Evolutionary conservation across 2,329 filamentous ascomycete genomes (phyloP), one percentile per base, ranked within the genome.

Genomic region (Graphilbum ipis-grandicollis): DNA sequence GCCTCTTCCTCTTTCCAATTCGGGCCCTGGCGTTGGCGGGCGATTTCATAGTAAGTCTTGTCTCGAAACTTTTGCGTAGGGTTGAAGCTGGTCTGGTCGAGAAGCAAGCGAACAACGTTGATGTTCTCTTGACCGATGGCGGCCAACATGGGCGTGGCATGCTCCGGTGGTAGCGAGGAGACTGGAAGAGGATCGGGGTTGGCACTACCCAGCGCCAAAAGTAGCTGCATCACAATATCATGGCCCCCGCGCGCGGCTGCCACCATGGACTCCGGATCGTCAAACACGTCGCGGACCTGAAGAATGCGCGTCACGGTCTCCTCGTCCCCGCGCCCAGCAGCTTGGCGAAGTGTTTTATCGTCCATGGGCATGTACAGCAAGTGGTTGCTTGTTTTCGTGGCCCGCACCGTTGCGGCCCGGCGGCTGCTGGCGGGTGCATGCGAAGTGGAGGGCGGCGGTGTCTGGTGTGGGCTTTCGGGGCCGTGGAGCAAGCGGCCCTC

Each of bases 191-290:
- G 84, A 47, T 90, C 82, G 0, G 70, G 65, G 37, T 72, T 70
- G 12, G 69, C 68, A 34, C 67, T 63, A 3, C 78, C 79, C 44
- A 84, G 60, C 9, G 77, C 78, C 31, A 84, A 56, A 35, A 85
- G 56, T 21, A 93, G 68, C 50, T 86, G 82, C 42, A 93, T 73
- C 19, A 93, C 80, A 39, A 88, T 73, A 47, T 86, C 77, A 50
- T 98, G 88, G 2, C 90, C 90, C 39, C 86, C 90, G 55, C 84
- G 79, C 22, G 90, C 86, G 18, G 90, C 90, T 38, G 83, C 84
- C 38, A 93, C 84, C 56, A 94, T 75, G 33, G 85, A 83, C 45
- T 86, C 80, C 1, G 86, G 75, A 51, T 96, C 88, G 43, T 76
- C 68, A 40, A 65, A 70, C 10, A 60, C 61, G 23, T 71, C 68